Evolutionary conservation across 805 yeast species (phyloP).

Genomic region (Kregervanrija delftensis): DNA sequence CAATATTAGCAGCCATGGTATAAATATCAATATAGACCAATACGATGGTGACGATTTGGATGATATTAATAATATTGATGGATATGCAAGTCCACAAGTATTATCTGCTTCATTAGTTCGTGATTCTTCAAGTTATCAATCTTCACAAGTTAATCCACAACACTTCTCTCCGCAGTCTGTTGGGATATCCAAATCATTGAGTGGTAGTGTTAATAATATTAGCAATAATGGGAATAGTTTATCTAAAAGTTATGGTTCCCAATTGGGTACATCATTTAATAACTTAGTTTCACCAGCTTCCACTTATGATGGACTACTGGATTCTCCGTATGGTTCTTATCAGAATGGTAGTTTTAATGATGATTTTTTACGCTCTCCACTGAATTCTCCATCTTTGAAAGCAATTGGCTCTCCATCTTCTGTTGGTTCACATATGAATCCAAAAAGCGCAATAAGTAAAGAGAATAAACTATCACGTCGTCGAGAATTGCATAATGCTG

Average conservation of each 20-base stretch:
- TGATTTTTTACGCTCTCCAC: conserved; percentile 26
- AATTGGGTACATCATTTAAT: conserved; percentile 26
- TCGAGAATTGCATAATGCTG: conserved; percentile 89
- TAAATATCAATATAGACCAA: too few species aligned
- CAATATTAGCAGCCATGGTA: too few species aligned
- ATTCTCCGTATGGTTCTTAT: conserved; percentile 31
- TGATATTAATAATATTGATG: too few species aligned
- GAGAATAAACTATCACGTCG: conserved; percentile 73
- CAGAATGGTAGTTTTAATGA: conserved; percentile 24
- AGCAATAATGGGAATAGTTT: neutral
- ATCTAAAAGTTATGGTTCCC: conserved; percentile 24
- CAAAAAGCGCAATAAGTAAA: conserved; percentile 35
- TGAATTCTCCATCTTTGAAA: conserved; percentile 29
- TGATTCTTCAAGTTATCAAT: neutral
- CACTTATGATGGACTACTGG: conserved; percentile 27
- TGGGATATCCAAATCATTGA: conserved; percentile 9
- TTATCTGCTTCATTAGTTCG: neutral
- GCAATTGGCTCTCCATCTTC: conserved; percentile 30
- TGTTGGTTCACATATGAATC: conserved; percentile 26
- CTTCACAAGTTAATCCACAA: conserved; percentile 11
- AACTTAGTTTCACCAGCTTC: conserved; percentile 29
- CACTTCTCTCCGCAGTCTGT: conserved; percentile 25
- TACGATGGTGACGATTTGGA: too few species aligned
- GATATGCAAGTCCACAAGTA: conserved; percentile 3
- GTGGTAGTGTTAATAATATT: too few species aligned